Conservation (phyloP, 1,139 yeast genomes). For the Kodamaea fungicola region DNA sequence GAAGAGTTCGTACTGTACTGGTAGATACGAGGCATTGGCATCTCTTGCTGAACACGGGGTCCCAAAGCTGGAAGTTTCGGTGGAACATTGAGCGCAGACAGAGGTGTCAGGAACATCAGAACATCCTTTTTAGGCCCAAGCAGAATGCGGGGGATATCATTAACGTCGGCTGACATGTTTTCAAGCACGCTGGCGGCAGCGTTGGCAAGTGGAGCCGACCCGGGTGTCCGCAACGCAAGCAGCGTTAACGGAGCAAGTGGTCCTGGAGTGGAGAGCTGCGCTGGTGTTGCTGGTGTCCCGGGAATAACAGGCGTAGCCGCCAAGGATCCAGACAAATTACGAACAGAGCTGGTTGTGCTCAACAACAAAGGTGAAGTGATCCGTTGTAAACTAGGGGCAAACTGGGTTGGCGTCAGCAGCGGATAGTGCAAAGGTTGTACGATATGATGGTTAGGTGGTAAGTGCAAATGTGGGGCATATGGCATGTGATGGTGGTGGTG, state of each 20-base stretch:
- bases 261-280: not conserved
- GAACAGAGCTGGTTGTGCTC: conserved; percentile 41
- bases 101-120: conserved; percentile 30
- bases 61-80: conserved; percentile 35
- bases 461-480: conserved; percentile 10
- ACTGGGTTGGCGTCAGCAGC: conserved; percentile 65
- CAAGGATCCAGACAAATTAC: conserved; percentile 1
- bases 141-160: not conserved
- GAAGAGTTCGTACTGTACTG: conserved; percentile 2
- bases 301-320: not conserved
- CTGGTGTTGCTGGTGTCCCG: not conserved
- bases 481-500: conserved; percentile 28
- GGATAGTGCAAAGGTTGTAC: conserved; percentile 64
- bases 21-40: conserved; percentile 1
- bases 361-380: conserved; percentile 64
- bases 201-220: conserved; percentile 6
- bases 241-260: not conserved
- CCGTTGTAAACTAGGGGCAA: conserved; percentile 60
- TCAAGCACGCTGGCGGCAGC: conserved; percentile 58
- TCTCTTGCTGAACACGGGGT: conserved; percentile 10
- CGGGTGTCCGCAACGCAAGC: conserved; percentile 1
- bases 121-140: not conserved
- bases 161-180: conserved; percentile 32
- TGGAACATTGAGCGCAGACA: conserved; percentile 31
- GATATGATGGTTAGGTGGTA: conserved; percentile 18